A percentile compares a stretch with the other conserved stretches of the same genome.
These are phyloP conservation scores for Carex myosuroides DNA, from an alignment of 176 grass and related monocot species.

Conservation along the genomic window DNA sequence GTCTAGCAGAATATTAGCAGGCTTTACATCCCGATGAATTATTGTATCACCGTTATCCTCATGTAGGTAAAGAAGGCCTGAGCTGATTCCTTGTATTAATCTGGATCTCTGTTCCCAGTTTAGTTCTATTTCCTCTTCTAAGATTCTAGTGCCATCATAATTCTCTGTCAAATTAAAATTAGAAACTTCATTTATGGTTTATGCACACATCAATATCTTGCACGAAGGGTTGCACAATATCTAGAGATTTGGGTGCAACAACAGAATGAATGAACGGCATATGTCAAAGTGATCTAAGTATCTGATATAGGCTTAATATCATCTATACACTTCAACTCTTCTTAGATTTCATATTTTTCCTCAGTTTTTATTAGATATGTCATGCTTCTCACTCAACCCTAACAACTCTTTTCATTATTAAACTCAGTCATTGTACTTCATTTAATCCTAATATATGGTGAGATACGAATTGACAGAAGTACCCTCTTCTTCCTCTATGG, in stretches of 20 bases:
- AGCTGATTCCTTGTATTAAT: background rate
- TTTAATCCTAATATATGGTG: too few species aligned
- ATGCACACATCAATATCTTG: background rate
- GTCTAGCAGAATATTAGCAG: conserved; percentile 2
- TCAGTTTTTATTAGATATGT: background rate
- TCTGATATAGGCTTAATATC: background rate
- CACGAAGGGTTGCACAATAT: too few species aligned
- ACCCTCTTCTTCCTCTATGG: background rate
- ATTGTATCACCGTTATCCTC: conserved; percentile 16
- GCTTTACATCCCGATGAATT: conserved; percentile 13
- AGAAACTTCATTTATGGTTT: background rate
- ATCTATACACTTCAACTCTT: background rate
- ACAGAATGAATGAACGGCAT: background rate
- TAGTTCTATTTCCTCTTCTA: background rate
- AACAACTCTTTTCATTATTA: background rate
- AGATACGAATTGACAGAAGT: too few species aligned
- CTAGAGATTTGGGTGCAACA: background rate
- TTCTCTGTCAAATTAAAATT: background rate
- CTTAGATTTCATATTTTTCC: background rate
- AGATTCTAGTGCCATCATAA: too few species aligned
- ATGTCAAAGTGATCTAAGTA: background rate
- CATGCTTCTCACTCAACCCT: background rate
- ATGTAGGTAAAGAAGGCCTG: conserved; percentile 6
- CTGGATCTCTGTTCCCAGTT: conserved; percentile 1
- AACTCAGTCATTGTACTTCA: background rate